Evolutionary conservation across 352 stramenopile species (phyloP).

Genomic region (Globisporangium splendens): DNA sequence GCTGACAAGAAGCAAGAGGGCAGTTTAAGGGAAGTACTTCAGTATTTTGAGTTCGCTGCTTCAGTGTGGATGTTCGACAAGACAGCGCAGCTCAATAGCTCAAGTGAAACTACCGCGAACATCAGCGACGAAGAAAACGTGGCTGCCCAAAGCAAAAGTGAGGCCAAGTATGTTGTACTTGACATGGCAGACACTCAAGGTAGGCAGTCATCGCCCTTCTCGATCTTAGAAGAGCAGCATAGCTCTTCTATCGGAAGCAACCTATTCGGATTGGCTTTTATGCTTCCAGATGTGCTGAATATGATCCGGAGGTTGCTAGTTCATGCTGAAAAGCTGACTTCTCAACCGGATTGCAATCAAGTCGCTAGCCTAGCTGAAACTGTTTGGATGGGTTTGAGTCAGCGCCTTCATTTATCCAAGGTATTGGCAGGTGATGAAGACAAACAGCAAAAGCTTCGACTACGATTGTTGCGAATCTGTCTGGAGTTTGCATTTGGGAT

Average conservation of each 20-base stretch:
- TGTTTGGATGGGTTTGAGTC: conserved; percentile 44
- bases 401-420: conserved; percentile 22
- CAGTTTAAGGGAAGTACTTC: conserved; percentile 16
- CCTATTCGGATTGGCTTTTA: conserved; percentile 44
- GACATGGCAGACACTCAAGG: conserved; percentile 8
- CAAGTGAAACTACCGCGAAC: neutral
- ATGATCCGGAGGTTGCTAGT: conserved; percentile 31
- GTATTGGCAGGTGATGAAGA: conserved; percentile 4
- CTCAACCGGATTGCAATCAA: conserved; percentile 1
- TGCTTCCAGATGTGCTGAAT: conserved; percentile 42
- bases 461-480: conserved; percentile 39
- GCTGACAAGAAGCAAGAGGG: neutral
- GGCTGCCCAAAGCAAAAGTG: neutral
- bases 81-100: neutral
- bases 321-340: conserved; percentile 14
- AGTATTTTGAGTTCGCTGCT: conserved; percentile 26
- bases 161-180: neutral
- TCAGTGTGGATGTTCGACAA: conserved; percentile 16
- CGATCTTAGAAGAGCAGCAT: conserved; percentile 6
- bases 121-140: neutral
- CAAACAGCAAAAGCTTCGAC: conserved; percentile 24
- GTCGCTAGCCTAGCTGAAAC: conserved; percentile 12
- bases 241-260: conserved; percentile 17
- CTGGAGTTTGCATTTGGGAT: conserved; percentile 59
- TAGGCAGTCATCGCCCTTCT: conserved; percentile 7